phyloP scores from a whole-genome alignment of 2,329 filamentous ascomycete species.

The Aspergillus luchuensis region DNA sequence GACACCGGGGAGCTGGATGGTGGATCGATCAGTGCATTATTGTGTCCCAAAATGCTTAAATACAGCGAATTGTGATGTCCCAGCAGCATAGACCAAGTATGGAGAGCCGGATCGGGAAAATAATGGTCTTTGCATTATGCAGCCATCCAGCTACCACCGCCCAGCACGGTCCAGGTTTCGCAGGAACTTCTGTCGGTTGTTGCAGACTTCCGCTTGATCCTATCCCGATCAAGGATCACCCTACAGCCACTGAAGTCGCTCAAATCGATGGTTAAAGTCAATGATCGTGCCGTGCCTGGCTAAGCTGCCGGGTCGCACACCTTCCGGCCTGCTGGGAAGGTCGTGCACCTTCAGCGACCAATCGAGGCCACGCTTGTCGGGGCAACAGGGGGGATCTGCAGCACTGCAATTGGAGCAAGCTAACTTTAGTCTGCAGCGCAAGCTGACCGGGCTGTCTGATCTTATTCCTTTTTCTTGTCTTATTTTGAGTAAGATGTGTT shows the following conservation, averaged over 20 bases:
- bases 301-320: conserved; percentile 9
- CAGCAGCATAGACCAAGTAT: background rate
- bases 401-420: conserved; percentile 4
- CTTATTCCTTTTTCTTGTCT: background rate
- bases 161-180: background rate
- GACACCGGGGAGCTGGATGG: conserved; percentile 10
- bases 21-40: conserved; percentile 1
- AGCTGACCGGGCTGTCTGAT: background rate
- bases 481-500: background rate
- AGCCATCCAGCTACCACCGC: background rate
- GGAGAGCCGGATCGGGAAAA: background rate
- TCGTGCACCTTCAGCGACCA: background rate
- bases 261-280: conserved; percentile 1
- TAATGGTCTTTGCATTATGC: conserved; percentile 3
- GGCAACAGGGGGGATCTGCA: conserved; percentile 8
- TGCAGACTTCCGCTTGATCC: background rate
- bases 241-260: background rate
- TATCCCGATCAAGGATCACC: background rate
- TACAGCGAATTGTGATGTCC: background rate
- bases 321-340: conserved; percentile 8
- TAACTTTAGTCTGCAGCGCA: background rate
- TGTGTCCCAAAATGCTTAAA: background rate
- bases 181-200: background rate
- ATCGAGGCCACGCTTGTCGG: conserved; percentile 5
- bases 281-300: conserved; percentile 1